Base-by-base conservation (phyloP, 441 rosid genomes). In the Capsella rubella region DNA sequence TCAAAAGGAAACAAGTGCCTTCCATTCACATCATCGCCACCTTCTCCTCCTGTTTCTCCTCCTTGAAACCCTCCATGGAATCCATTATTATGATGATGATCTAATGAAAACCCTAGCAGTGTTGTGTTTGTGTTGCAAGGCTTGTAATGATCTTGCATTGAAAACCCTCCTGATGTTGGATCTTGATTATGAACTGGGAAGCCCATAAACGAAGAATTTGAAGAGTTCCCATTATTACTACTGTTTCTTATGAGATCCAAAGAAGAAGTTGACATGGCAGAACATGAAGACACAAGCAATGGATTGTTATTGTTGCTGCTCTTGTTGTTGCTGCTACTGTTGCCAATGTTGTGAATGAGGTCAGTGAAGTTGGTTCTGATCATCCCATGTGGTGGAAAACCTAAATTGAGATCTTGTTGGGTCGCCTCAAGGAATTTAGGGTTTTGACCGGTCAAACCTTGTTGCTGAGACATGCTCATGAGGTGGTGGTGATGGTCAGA, bases 1-100 rank as follows among this genome's bases (percentile, higher is more conserved):
- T 92, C 99, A 79, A 92, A 95, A 13, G 99, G 97, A 78, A 95
- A 89, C 87, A 90, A 72, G 39, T 86, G 84, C 74, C 90, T 67
- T 69, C 97, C 95, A 53, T 74, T 78, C 49, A 47, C 81, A 72
- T 45, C 64, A 45, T 66, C 70, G 21, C 87, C 89, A 43, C 75
- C 86, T 66, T 83, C 83, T 6, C 54, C 89, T 40, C 74, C 86
- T 64, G 80, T 82, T 5, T 46, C 52, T 0, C 58, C 87, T 67
- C 83, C 84, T 10, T 80, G 90, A 58, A 83, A 79, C 52, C 79
- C 82, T 70, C 85, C 89, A 67, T 82, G 65, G 52, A 78, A 86
- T 16, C 87, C 88, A 66, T 40, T 78, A 16, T 64, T 54, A 27
- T 64, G 69, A 55, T 87, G 71, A 63, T 87, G 95, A 81, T 95